These are phyloP conservation scores for Theileria parva DNA, from an alignment of 169 alveolate species.

Conservation along the genomic window DNA sequence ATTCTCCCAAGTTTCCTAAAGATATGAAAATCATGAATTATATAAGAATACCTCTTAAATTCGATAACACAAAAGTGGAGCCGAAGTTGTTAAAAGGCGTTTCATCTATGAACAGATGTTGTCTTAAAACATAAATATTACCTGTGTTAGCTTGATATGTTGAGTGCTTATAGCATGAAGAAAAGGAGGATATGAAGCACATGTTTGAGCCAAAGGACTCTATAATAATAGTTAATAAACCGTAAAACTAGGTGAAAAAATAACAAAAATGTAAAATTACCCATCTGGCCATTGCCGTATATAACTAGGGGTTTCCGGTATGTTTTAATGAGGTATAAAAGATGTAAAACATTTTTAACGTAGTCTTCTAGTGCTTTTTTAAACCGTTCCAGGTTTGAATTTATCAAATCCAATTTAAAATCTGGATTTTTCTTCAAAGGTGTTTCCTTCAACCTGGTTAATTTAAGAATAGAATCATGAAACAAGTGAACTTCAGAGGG, in stretches of 20 bases:
- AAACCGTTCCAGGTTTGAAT: conserved; percentile 6
- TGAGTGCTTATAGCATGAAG: conserved; percentile 73
- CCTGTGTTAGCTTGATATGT: conserved; percentile 9
- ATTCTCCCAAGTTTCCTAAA: conserved; percentile 65
- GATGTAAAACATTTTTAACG: conserved; percentile 63
- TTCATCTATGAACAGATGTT: neutral
- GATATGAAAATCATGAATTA: too few species aligned
- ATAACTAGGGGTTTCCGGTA: conserved; percentile 72
- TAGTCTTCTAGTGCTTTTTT: conserved; percentile 50
- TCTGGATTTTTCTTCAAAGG: conserved; percentile 1
- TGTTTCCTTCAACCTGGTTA: conserved; percentile 17
- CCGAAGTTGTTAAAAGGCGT: conserved; percentile 57
- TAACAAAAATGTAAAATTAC: conserved; percentile 2
- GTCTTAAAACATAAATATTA: neutral
- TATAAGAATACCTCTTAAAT: neutral
- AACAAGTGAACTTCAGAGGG: conserved; percentile 59
- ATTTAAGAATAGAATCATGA: conserved; percentile 60
- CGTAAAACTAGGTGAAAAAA: neutral
- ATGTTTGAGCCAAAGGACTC: conserved; percentile 70
- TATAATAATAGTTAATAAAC: conserved; percentile 14
- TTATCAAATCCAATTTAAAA: conserved; percentile 1
- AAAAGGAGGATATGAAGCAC: conserved; percentile 64
- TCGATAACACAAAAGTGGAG: conserved; percentile 38
- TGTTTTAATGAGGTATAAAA: conserved; percentile 65
- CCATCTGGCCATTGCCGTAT: conserved; percentile 73